These are phyloP conservation scores for Pharus latifolius DNA, from an alignment of 176 grass and related monocot genomes.

Conservation along the genomic window DNA sequence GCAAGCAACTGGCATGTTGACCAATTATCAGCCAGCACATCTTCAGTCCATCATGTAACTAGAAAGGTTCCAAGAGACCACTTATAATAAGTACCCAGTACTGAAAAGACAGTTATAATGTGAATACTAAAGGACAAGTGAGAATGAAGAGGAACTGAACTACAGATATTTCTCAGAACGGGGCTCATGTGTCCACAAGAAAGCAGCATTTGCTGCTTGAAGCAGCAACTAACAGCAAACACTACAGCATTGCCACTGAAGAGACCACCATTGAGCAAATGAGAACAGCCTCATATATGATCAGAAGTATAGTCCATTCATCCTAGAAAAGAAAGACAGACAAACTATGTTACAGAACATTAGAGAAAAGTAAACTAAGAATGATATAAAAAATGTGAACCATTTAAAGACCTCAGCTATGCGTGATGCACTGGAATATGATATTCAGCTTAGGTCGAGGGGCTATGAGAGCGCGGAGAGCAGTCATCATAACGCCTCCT, in stretches of 20 bases:
- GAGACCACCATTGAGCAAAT: neutral
- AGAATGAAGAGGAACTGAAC: slow-evolving; percentile 11
- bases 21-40: slow-evolving; percentile 48
- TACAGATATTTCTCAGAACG: slow-evolving; percentile 35
- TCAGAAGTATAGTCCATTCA: neutral
- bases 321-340: slow-evolving; percentile 1
- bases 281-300: neutral
- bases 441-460: slow-evolving; percentile 23
- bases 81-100: slow-evolving; percentile 24
- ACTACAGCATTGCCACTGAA: neutral
- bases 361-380: neutral
- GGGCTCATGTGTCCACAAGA: slow-evolving; percentile 9
- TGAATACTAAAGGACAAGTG: slow-evolving; percentile 12
- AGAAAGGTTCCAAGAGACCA: slow-evolving; percentile 52
- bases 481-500: neutral
- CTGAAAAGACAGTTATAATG: slow-evolving; percentile 15
- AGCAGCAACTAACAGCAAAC: slow-evolving; percentile 17
- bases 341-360: neutral
- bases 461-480: slow-evolving; percentile 31
- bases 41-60: slow-evolving; percentile 56
- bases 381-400: neutral
- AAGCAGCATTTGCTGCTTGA: slow-evolving; percentile 5
- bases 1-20: slow-evolving; percentile 34
- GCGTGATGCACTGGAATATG: neutral
- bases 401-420: slow-evolving; percentile 3